Conservation (phyloP, 192 early-diverging fungal species). For the Backusella morwellensis region DNA sequence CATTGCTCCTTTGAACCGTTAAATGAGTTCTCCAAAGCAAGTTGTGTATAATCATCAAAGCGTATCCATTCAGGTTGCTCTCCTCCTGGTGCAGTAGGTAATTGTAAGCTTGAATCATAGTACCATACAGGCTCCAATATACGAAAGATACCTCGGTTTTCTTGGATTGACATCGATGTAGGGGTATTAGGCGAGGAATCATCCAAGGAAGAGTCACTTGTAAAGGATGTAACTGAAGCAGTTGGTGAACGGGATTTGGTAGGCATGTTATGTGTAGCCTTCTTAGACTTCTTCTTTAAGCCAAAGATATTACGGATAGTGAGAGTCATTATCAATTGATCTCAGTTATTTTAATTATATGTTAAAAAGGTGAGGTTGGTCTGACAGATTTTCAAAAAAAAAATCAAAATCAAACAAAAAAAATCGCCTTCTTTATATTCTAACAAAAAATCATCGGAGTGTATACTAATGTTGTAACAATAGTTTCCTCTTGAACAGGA, state of each 20-base stretch:
- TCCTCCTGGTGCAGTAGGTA: background rate
- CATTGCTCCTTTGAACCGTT: background rate
- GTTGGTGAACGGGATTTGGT: slow-evolving; percentile 15
- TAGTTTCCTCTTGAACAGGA: background rate
- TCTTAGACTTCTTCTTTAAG: background rate
- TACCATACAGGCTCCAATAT: slow-evolving; percentile 21
- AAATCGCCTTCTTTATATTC: background rate
- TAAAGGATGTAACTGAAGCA: slow-evolving; percentile 13
- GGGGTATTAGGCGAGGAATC: slow-evolving; percentile 16
- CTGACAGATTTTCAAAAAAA: slow-evolving; percentile 3
- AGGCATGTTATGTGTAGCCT: background rate
- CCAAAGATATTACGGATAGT: background rate
- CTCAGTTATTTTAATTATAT: background rate
- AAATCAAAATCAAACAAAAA: background rate
- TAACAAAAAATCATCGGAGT: background rate
- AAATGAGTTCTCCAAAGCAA: slow-evolving; percentile 3
- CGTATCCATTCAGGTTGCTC: slow-evolving; percentile 7
- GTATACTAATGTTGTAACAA: background rate
- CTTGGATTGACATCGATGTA: background rate
- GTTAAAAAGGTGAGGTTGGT: background rate
- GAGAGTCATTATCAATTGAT: background rate
- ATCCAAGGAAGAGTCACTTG: background rate
- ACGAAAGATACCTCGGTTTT: slow-evolving; percentile 23
- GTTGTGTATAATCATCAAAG: slow-evolving; percentile 14
- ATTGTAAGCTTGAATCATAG: background rate